Base-by-base conservation (phyloP, 2,329 filamentous ascomycete genomes). In the Trichoderma simmonsii region DNA sequence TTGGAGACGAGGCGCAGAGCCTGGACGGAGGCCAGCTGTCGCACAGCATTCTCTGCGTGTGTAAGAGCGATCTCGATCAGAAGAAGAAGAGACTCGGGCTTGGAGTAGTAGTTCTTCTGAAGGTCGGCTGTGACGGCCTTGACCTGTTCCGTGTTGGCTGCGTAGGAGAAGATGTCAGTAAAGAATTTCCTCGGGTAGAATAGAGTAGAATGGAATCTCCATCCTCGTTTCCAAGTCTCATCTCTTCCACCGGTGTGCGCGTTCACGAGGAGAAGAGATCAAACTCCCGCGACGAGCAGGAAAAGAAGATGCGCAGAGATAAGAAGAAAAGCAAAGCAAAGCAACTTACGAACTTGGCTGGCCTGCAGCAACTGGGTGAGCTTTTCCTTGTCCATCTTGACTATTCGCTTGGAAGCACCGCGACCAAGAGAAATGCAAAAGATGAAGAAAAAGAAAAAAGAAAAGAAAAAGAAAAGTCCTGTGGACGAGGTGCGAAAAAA, bases 21-120 rank as follows among this genome's bases (percentile, higher is more conserved):
- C 87, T 98, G 95, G 75, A 98, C 94, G 68, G 95, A 93, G 68
- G 96, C 94, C 75, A 97, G 88, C 86, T 98, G 96, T 79, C 94
- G 92, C 71, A 98, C 87, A 76, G 91, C 89, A 61, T 88, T 81
- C 79, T 90, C 86, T 73, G 90, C 86, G 82, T 97, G 92, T 72
- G 92, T 93, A 77, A 94, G 92, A 77, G 97, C 88, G 78, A 98
- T 91, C 83, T 98, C 94, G 76, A 98, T 89, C 74, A 98, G 91
- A 78, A 93, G 90, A 71, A 95, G 88, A 72, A 98, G 90, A 18
- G 94, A 93, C 78, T 94, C 89, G 51, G 95, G 92, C 77, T 94
- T 89, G 78, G 90, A 91, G 86, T 97, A 98, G 87, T 93, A 98
- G 83, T 93, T 93, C 83, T 97, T 96, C 83, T 97, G 95, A 73